Base-by-base conservation (phyloP, 164 flowering plant genomes). In the Protea cynaroides region DNA sequence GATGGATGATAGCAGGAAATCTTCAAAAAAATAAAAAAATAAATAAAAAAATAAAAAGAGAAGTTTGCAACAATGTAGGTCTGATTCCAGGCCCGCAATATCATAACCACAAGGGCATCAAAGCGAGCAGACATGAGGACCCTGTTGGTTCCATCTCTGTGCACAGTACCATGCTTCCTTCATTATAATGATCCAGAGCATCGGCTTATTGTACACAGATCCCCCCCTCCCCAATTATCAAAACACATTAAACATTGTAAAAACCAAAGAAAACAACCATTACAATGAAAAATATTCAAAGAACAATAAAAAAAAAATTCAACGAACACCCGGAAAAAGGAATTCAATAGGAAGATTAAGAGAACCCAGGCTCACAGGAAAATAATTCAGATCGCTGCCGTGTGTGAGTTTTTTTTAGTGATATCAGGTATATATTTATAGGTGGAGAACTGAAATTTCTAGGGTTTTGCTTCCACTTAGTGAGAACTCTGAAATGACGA, bases 171-270 rank as follows among this genome's bases (percentile, higher is more conserved):
- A 79, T 78, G 79, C 83, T 74, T 62, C 79, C 80, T 80, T 82
- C 80, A 74, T 81, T 62, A 3, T 2, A 0, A 44, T 11, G 11
- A 54, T 81, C 82, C 82, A 81, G 79, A 71, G 85, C 85, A 81
- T 81, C 82, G 85, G 85, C 85, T 81, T 81, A 79, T 79, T 75
- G 82, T 81, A 47, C 81, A 81, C 85, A 49, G 74, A 65, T 1
- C 17, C 34, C 34, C 5, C 34, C 2, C 34, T 44, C 49, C 2
- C 12, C 49, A 7, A 44, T 44, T 2, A 44, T 15, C 17, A 11
- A 44, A 44, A 44, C 11, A 44, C 49, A 44, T 29, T 2, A 29
- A 29, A 5, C 34, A 3, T 0, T 29, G 5, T 29, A 29, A 29
- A 29, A 29, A 29, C 5, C 34, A 29, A 3, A 29, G 34, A 29